Percentiles rank a stretch among this genome's conserved stretches.
These are phyloP conservation scores for Populus ilicifolia DNA, from an alignment of 345 rosid species.

Conservation along the genomic window DNA sequence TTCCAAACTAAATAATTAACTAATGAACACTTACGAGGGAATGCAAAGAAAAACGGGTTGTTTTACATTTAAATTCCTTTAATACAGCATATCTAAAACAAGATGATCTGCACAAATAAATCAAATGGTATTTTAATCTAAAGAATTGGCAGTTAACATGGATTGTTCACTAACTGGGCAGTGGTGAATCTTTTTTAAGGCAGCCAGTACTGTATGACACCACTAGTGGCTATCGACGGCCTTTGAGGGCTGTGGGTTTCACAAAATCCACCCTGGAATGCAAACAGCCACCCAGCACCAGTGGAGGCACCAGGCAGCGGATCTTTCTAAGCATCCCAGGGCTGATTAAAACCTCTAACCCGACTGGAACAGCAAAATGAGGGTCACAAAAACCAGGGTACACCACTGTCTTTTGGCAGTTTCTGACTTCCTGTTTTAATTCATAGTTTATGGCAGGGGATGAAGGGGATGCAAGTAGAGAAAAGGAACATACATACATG, in stretches of 20 bases:
- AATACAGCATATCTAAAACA: background rate
- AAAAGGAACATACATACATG: background rate
- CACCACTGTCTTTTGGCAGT: background rate
- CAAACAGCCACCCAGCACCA: background rate
- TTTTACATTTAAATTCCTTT: background rate
- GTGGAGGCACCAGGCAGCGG: background rate
- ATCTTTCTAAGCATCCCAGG: background rate
- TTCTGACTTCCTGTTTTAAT: background rate
- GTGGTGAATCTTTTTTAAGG: background rate
- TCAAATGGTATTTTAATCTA: background rate
- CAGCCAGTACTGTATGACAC: background rate
- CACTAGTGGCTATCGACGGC: background rate
- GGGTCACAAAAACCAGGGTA: background rate
- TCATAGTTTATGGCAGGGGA: background rate
- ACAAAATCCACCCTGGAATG: background rate
- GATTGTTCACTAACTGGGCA: background rate
- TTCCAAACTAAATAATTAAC: background rate
- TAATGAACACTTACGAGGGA: background rate
- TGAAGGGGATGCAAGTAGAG: background rate
- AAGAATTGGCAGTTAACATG: background rate
- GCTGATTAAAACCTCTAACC: background rate
- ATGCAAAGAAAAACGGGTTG: background rate
- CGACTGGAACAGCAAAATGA: background rate
- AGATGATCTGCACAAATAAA: background rate
- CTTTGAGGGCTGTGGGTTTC: background rate